Evolutionary conservation across 2,329 filamentous ascomycete species (phyloP).

Genomic region (Metarhizium album): DNA sequence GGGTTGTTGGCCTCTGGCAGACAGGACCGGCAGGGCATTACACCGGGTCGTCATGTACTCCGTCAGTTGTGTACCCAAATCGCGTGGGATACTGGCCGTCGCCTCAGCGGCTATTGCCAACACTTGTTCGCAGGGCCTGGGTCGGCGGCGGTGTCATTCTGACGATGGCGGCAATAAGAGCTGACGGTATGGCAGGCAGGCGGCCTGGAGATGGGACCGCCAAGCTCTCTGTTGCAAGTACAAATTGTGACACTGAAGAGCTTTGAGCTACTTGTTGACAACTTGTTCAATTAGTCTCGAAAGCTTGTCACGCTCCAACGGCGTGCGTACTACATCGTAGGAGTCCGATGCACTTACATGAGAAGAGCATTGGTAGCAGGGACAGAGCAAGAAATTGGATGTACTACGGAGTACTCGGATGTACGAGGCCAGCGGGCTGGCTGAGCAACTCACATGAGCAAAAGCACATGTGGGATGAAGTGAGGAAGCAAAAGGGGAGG

Average conservation of each 20-base stretch:
- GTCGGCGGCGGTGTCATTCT: not conserved
- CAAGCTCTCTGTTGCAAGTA: not conserved
- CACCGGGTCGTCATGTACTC: no score
- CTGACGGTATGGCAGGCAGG: no score
- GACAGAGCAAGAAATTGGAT: no score
- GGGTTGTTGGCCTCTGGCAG: not conserved
- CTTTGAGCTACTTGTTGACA: not conserved
- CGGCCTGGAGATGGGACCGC: no score
- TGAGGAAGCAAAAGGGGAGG: not conserved
- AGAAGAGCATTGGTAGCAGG: no score
- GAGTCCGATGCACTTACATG: no score
- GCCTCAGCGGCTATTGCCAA: not conserved
- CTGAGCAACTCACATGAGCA: not conserved
- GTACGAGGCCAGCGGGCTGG: no score
- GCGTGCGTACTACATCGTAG: not conserved
- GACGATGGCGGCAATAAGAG: not conserved
- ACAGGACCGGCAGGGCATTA: no score
- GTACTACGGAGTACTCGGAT: no score
- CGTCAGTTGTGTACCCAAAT: not conserved
- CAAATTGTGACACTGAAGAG: not conserved
- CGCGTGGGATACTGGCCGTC: not conserved
- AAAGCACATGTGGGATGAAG: not conserved
- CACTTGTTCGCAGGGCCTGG: not conserved
- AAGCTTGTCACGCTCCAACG: not conserved
- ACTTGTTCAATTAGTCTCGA: not conserved